A percentile compares a stretch with the other conserved stretches of the same genome.
Evolutionary conservation across 2,329 filamentous ascomycete genomes (phyloP).

Genomic region (Ceratocystis harringtonii): DNA sequence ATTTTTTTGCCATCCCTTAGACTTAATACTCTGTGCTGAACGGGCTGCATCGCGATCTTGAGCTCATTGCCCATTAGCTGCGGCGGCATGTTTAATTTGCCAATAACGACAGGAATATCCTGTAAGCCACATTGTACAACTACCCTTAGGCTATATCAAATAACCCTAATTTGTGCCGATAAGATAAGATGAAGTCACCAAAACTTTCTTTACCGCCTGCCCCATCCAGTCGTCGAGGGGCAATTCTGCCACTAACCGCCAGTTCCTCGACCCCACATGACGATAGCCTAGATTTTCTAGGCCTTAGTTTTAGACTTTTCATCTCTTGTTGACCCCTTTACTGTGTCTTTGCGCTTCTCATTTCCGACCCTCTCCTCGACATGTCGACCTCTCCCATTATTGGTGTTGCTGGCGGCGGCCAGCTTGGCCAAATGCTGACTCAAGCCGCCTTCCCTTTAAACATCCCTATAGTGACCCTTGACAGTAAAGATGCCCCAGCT

Average conservation of each 20-base stretch:
- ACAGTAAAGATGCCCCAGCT: slow-evolving; percentile 60
- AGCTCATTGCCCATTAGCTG: background rate
- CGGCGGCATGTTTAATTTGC: too few species aligned
- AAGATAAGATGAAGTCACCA: slow-evolving; percentile 10
- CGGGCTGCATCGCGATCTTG: background rate
- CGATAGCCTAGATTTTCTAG: slow-evolving; percentile 15
- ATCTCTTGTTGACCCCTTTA: background rate
- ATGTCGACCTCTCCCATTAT: slow-evolving; percentile 29
- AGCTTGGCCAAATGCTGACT: slow-evolving; percentile 84
- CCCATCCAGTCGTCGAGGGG: background rate
- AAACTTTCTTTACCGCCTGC: slow-evolving; percentile 12
- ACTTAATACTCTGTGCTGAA: background rate
- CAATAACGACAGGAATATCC: too few species aligned
- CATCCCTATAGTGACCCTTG: slow-evolving; percentile 64
- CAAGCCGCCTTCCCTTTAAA: slow-evolving; percentile 67
- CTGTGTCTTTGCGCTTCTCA: background rate
- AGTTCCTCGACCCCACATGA: slow-evolving; percentile 15
- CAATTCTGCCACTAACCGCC: slow-evolving; percentile 12
- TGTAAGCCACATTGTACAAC: background rate
- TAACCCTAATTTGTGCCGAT: background rate
- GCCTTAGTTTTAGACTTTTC: background rate
- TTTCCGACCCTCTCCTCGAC: background rate
- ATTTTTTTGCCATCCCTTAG: background rate
- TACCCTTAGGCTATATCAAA: background rate
- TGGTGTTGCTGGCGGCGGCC: slow-evolving; percentile 46